Evolutionary conservation across 2,329 filamentous ascomycete genomes (phyloP).

Genomic region (Cladosporium phlei): DNA sequence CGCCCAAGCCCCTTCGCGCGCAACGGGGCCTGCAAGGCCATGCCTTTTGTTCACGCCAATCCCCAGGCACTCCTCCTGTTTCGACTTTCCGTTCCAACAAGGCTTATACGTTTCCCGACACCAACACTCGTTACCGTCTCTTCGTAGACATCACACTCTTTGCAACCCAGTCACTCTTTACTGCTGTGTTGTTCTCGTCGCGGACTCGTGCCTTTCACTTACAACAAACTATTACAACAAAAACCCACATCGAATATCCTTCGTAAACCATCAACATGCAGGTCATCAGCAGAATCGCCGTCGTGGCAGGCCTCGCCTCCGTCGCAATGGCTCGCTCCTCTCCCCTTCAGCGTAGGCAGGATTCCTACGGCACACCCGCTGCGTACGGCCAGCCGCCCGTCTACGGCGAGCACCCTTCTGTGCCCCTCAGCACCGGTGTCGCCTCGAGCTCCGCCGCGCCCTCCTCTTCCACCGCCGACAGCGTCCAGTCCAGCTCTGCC

Average conservation of each 20-base stretch:
- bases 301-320: slow-evolving; percentile 27
- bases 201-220: slow-evolving; percentile 18
- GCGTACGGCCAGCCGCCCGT: slow-evolving; percentile 17
- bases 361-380: slow-evolving; percentile 15
- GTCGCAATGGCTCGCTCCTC: slow-evolving; percentile 21
- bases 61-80: slow-evolving; percentile 11
- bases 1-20: slow-evolving; percentile 6
- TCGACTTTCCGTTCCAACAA: slow-evolving; percentile 12
- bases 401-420: slow-evolving; percentile 13
- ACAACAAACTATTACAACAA: slow-evolving; percentile 15
- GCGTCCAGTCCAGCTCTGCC: slow-evolving; percentile 12
- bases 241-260: slow-evolving; percentile 13
- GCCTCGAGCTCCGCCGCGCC: slow-evolving; percentile 10
- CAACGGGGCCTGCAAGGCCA: slow-evolving; percentile 9
- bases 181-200: slow-evolving; percentile 21
- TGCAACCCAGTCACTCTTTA: slow-evolving; percentile 31
- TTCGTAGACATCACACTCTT: slow-evolving; percentile 30
- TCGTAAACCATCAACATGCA: slow-evolving; percentile 19
- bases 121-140: slow-evolving; percentile 24
- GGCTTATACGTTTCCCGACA: slow-evolving; percentile 24
- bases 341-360: slow-evolving; percentile 12
- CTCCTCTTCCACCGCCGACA: slow-evolving; percentile 14
- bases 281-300: slow-evolving; percentile 28
- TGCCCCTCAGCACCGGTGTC: slow-evolving; percentile 12
- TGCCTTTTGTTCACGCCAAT: slow-evolving; percentile 11